Evolutionary conservation across 768 basidiomycete genomes (phyloP).

Genomic region (Tricholoma hemisulphureum): DNA sequence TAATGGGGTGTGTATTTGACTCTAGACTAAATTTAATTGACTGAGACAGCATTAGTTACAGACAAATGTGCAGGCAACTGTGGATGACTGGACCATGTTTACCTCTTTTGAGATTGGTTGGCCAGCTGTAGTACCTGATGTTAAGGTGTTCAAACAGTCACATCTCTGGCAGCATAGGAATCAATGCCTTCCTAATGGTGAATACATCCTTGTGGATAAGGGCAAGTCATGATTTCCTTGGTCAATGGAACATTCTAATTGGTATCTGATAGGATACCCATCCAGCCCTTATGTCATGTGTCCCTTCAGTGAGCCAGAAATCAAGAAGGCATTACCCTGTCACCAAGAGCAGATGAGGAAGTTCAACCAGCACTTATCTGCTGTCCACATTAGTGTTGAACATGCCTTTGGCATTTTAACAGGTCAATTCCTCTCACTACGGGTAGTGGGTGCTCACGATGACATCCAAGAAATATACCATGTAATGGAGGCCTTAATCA

Average conservation of each 20-base stretch:
- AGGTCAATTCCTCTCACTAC: constrained; percentile 18
- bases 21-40: not conserved
- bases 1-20: constrained; percentile 10
- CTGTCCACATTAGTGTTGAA: constrained; percentile 18
- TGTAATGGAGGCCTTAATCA: constrained; percentile 14
- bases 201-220: not conserved
- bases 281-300: constrained; percentile 1
- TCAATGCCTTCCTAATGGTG: not conserved
- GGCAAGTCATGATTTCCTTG: not conserved
- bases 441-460: constrained; percentile 13
- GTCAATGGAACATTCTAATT: not conserved
- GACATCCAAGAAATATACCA: constrained; percentile 14
- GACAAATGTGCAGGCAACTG: constrained; percentile 3
- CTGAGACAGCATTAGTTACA: not conserved
- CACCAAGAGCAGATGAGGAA: constrained; percentile 4
- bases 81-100: not conserved
- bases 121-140: not conserved
- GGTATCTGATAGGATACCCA: not conserved
- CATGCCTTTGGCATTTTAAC: constrained; percentile 27
- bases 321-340: not conserved
- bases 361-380: constrained; percentile 19
- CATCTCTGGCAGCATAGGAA: constrained; percentile 1
- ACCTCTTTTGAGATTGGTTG: constrained; percentile 2
- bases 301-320: constrained; percentile 18
- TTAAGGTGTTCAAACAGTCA: constrained; percentile 3